Evolutionary conservation across 805 yeast genomes (phyloP).

Genomic region (Wickerhamomyces pijperi): DNA sequence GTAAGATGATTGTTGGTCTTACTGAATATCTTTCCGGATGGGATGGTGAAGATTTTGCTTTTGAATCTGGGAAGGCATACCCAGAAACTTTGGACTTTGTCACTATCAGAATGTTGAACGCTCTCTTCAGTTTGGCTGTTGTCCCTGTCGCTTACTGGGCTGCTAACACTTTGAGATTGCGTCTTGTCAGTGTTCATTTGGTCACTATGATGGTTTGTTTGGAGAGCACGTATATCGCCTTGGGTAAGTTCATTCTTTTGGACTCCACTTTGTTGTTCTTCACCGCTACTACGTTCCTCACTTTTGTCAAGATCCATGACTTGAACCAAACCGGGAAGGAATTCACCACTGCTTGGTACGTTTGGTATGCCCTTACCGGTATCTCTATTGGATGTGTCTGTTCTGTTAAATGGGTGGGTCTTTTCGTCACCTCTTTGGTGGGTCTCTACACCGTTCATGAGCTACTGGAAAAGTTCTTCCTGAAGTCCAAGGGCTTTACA

Average conservation of each 20-base stretch:
- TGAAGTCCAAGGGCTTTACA: slow-evolving; percentile 16
- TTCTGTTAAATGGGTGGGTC: slow-evolving; percentile 80
- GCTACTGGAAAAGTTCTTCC: slow-evolving; percentile 30
- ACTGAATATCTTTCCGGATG: slow-evolving; percentile 79
- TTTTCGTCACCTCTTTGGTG: slow-evolving; percentile 50
- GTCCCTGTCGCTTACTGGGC: slow-evolving; percentile 67
- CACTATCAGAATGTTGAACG: slow-evolving; percentile 64
- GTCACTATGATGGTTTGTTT: slow-evolving; percentile 52
- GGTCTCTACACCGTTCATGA: slow-evolving; percentile 52
- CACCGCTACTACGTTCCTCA: slow-evolving; percentile 57
- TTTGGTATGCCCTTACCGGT: slow-evolving; percentile 55
- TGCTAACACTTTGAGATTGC: slow-evolving; percentile 45
- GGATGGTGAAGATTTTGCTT: slow-evolving; percentile 56
- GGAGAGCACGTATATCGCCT: slow-evolving; percentile 58
- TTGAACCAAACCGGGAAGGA: slow-evolving; percentile 28
- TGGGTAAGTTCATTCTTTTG: slow-evolving; percentile 63
- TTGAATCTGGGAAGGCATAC: slow-evolving; percentile 52
- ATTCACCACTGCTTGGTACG: slow-evolving; percentile 29
- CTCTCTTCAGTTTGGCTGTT: slow-evolving; percentile 52
- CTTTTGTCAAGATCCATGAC: slow-evolving; percentile 44
- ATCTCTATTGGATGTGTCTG: slow-evolving; percentile 72
- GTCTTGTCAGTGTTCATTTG: slow-evolving; percentile 42
- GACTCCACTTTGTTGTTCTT: slow-evolving; percentile 72
- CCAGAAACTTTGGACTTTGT: slow-evolving; percentile 53
- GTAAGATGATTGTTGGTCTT: slow-evolving; percentile 69